Conservation (phyloP, 2,329 filamentous ascomycete species). For the Coleophoma crateriformis region DNA sequence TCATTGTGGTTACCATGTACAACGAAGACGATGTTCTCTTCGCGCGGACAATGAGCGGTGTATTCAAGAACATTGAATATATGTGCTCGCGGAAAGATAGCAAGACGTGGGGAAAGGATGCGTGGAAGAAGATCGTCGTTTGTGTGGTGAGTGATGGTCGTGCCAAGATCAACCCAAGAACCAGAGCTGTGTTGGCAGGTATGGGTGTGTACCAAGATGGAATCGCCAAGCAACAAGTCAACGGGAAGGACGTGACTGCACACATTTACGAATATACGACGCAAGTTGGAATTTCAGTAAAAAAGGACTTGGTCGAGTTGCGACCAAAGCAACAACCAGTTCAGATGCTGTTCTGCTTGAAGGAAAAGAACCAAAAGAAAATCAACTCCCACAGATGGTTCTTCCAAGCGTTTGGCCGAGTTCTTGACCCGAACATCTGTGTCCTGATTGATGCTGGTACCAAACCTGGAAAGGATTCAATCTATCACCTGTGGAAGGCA, state of each 20-base stretch:
- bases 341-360: conserved; percentile 95
- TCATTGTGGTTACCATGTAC: conserved; percentile 98
- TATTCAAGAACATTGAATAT: conserved; percentile 98
- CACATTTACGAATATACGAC: conserved; percentile 97
- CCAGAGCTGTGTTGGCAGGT: conserved; percentile 81
- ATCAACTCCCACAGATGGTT: conserved; percentile 99
- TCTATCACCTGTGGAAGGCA: conserved; percentile 98
- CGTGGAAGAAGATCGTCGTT: conserved; percentile 99
- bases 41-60: conserved; percentile 89
- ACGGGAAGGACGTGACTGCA: conserved; percentile 90
- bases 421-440: conserved; percentile 93
- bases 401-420: conserved; percentile 91
- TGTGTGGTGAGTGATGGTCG: conserved; percentile 96
- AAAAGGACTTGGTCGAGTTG: conserved; percentile 81
- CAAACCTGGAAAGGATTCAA: conserved; percentile 86
- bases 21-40: conserved; percentile 98
- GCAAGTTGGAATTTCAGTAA: conserved; percentile 80
- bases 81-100: conserved; percentile 92
- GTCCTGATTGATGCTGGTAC: conserved; percentile 95
- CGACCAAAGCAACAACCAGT: conserved; percentile 85
- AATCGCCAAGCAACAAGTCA: conserved; percentile 97
- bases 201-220: conserved; percentile 98
- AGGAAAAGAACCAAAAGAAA: conserved; percentile 99
- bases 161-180: conserved; percentile 92
- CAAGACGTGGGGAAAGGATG: conserved; percentile 97